phyloP scores from a whole-genome alignment of 352 stramenopile genomes.

The Blastocystis hominis region DNA sequence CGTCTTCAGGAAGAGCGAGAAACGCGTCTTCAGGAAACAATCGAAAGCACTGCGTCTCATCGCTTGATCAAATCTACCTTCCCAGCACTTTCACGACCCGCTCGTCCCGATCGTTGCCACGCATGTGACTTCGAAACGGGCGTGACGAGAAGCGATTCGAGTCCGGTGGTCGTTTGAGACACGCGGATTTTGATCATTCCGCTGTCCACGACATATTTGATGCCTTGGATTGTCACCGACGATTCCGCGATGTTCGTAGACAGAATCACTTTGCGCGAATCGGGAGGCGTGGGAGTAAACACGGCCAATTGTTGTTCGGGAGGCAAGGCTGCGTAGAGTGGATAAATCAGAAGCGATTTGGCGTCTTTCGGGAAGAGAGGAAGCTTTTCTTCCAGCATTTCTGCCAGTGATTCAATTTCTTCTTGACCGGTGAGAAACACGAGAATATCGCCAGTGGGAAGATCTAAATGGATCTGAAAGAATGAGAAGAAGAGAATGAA shows the following conservation, averaged over 20 bases:
- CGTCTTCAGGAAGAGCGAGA: constrained; percentile 43
- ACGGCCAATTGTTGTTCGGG: constrained; percentile 84
- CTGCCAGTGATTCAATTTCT: constrained; percentile 83
- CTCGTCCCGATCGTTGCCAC: constrained; percentile 77
- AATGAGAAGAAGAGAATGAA: not conserved
- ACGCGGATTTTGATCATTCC: constrained; percentile 82
- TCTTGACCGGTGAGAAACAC: too few species aligned
- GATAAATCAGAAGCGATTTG: constrained; percentile 68
- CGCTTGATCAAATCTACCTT: constrained; percentile 52
- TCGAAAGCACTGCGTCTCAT: constrained; percentile 60
- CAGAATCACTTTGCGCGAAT: constrained; percentile 69
- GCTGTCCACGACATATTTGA: constrained; percentile 88
- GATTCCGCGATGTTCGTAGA: constrained; percentile 89
- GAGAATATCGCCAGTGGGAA: constrained; percentile 74
- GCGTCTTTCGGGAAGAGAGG: constrained; percentile 66
- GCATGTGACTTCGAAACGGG: constrained; percentile 78
- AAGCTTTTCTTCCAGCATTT: constrained; percentile 72
- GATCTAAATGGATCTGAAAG: constrained; percentile 65
- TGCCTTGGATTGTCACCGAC: constrained; percentile 94
- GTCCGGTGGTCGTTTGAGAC: constrained; percentile 74
- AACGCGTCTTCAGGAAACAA: constrained; percentile 70
- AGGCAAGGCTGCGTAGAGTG: constrained; percentile 87
- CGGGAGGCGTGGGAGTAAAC: constrained; percentile 72
- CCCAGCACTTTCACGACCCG: constrained; percentile 73
- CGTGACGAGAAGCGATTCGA: constrained; percentile 77